These are phyloP conservation scores for Mixia osmundae DNA, from an alignment of 1,284 basidiomycete genomes.

Conservation along the genomic window DNA sequence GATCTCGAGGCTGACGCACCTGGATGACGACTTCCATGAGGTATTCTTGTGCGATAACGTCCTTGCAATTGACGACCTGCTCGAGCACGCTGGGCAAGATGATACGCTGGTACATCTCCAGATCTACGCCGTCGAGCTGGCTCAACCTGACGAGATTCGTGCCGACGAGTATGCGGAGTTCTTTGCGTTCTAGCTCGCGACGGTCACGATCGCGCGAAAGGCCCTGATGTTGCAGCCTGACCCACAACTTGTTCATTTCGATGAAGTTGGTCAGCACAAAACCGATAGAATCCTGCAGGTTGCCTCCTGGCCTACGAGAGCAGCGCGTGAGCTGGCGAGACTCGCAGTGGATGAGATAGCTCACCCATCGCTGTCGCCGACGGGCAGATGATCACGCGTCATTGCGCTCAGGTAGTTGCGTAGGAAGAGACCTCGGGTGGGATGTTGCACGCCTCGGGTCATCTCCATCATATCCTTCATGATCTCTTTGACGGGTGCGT, in stretches of 20 bases:
- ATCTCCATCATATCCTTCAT: slow-evolving; percentile 99
- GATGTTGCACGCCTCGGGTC: slow-evolving; percentile 81
- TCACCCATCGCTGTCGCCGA: slow-evolving; percentile 59
- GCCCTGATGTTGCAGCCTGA: slow-evolving; percentile 81
- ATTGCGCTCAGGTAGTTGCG: slow-evolving; percentile 86
- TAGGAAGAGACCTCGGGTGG: slow-evolving; percentile 72
- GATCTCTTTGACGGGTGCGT: slow-evolving; percentile 85
- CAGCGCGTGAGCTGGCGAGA: slow-evolving; percentile 1
- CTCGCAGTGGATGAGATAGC: slow-evolving; percentile 18
- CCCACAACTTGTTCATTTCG: slow-evolving; percentile 98
- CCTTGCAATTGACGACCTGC: slow-evolving; percentile 88
- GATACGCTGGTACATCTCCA: slow-evolving; percentile 57
- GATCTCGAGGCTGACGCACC: slow-evolving; percentile 25
- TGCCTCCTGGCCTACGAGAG: slow-evolving; percentile 42
- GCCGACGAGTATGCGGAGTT: slow-evolving; percentile 77
- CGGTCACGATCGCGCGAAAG: slow-evolving; percentile 86
- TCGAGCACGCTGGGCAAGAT: slow-evolving; percentile 78
- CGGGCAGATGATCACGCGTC: slow-evolving; percentile 73
- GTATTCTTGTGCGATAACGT: slow-evolving; percentile 91
- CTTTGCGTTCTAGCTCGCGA: slow-evolving; percentile 75
- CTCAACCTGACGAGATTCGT: slow-evolving; percentile 82
- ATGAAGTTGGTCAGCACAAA: slow-evolving; percentile 94
- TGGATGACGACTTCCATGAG: slow-evolving; percentile 96
- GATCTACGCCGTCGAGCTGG: slow-evolving; percentile 77
- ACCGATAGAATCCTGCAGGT: slow-evolving; percentile 71